Conservation (phyloP, 495 filamentous ascomycete genomes). For the Aspergillus mulundensis region DNA sequence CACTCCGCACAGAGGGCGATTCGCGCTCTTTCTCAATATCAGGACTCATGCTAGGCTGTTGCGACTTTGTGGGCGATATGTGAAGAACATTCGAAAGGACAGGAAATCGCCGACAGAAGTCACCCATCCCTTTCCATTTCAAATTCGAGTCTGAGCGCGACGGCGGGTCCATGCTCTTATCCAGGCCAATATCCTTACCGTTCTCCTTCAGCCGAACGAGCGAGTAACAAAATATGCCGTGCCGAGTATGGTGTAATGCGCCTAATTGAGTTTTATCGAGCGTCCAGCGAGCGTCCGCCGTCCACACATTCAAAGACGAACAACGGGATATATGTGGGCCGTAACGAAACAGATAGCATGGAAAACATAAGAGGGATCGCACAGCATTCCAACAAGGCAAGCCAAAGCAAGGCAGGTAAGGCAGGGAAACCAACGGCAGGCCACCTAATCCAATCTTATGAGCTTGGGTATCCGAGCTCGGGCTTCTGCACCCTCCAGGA, state of each 20-base stretch:
- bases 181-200: background rate
- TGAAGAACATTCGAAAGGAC: background rate
- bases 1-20: slow-evolving; percentile 19
- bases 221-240: background rate
- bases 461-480: background rate
- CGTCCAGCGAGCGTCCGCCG: background rate
- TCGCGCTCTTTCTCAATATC: slow-evolving; percentile 15
- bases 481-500: background rate
- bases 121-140: background rate
- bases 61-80: background rate
- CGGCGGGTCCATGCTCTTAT: background rate
- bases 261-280: background rate
- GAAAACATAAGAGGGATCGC: background rate
- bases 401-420: background rate
- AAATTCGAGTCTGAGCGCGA: background rate
- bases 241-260: background rate
- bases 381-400: background rate
- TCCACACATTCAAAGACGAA: background rate
- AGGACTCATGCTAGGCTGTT: slow-evolving; percentile 9
- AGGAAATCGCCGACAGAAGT: background rate
- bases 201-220: background rate
- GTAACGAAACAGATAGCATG: background rate
- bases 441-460: background rate
- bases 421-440: background rate
- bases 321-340: background rate